These are phyloP conservation scores for Aspergillus fijiensis DNA, from an alignment of 2,329 filamentous ascomycete genomes.

Conservation along the genomic window DNA sequence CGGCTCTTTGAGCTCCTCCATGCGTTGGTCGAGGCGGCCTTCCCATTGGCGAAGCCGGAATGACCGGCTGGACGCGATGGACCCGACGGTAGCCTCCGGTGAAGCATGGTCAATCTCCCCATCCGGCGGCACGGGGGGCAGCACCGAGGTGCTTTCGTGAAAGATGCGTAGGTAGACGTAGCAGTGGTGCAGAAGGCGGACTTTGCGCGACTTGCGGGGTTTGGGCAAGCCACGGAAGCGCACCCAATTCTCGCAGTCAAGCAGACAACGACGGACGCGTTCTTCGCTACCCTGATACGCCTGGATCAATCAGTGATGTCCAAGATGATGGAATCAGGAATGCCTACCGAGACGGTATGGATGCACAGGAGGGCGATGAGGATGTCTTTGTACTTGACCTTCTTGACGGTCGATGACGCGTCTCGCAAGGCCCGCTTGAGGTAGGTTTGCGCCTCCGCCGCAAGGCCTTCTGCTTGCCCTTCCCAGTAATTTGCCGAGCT, in stretches of 20 bases:
- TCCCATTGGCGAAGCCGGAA: constrained; percentile 33
- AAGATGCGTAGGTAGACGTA: constrained; percentile 50
- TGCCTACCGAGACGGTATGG: constrained; percentile 34
- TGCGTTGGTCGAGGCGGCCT: constrained; percentile 31
- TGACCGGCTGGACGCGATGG: constrained; percentile 34
- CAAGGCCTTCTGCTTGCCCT: constrained; percentile 32
- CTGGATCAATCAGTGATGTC: not conserved
- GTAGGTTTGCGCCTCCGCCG: constrained; percentile 33
- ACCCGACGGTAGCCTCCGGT: constrained; percentile 19
- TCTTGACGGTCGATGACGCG: constrained; percentile 35
- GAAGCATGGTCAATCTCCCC: not conserved
- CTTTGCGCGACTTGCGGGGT: constrained; percentile 43
- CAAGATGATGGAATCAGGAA: not conserved
- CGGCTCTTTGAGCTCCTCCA: constrained; percentile 33
- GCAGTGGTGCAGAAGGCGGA: constrained; percentile 49
- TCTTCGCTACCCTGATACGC: constrained; percentile 34
- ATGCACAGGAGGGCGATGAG: constrained; percentile 49
- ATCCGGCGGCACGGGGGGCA: not conserved
- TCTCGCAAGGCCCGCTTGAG: constrained; percentile 36
- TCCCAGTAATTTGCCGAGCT: constrained; percentile 29
- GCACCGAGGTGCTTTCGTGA: constrained; percentile 39
- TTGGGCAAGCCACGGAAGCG: constrained; percentile 38
- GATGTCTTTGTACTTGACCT: constrained; percentile 46
- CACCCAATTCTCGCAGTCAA: constrained; percentile 49
- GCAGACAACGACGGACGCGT: constrained; percentile 39